Evolutionary conservation across 1,139 yeast genomes (phyloP).

Genomic region (Yamadazyma mexicana): DNA sequence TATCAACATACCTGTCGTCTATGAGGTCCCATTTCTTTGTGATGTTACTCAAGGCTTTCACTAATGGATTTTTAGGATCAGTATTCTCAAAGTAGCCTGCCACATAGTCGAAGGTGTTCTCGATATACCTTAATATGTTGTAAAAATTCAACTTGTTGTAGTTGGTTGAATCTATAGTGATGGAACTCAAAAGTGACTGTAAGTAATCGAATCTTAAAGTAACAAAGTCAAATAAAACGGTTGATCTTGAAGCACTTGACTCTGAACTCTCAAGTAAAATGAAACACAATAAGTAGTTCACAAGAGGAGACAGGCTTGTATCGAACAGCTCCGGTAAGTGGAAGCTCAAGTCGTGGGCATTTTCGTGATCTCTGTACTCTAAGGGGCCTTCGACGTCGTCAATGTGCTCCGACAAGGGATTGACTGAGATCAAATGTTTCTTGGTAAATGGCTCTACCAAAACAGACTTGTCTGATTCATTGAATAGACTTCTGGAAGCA

Average conservation of each 20-base stretch:
- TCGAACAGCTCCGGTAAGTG: slow-evolving; percentile 5
- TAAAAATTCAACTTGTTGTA: slow-evolving; percentile 24
- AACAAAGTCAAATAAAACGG: slow-evolving; percentile 24
- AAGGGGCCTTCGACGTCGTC: slow-evolving; percentile 7
- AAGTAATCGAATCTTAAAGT: slow-evolving; percentile 26
- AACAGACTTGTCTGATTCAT: slow-evolving; percentile 20
- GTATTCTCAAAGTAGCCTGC: slow-evolving; percentile 22
- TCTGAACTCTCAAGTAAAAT: slow-evolving; percentile 25
- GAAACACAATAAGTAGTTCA: slow-evolving; percentile 35
- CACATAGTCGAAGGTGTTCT: slow-evolving; percentile 34
- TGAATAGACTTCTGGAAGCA: slow-evolving; percentile 11
- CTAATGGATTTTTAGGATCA: slow-evolving; percentile 20
- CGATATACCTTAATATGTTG: slow-evolving; percentile 31
- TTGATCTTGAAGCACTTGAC: slow-evolving; percentile 15
- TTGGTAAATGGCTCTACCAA: slow-evolving; percentile 11
- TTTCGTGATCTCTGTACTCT: slow-evolving; percentile 5
- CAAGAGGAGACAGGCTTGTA: slow-evolving; percentile 25
- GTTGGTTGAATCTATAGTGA: slow-evolving; percentile 1
- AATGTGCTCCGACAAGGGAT: slow-evolving; percentile 7
- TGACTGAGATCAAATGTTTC: slow-evolving; percentile 8
- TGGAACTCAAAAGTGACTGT: slow-evolving; percentile 13
- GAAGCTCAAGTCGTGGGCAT: slow-evolving; percentile 1
- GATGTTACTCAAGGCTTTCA: slow-evolving; percentile 17
- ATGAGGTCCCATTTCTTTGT: slow-evolving; percentile 29
- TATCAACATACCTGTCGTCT: slow-evolving; percentile 29